These are phyloP conservation scores for Wickerhamomyces strasburgensis DNA, from an alignment of 805 yeast species.

Conservation along the genomic window DNA sequence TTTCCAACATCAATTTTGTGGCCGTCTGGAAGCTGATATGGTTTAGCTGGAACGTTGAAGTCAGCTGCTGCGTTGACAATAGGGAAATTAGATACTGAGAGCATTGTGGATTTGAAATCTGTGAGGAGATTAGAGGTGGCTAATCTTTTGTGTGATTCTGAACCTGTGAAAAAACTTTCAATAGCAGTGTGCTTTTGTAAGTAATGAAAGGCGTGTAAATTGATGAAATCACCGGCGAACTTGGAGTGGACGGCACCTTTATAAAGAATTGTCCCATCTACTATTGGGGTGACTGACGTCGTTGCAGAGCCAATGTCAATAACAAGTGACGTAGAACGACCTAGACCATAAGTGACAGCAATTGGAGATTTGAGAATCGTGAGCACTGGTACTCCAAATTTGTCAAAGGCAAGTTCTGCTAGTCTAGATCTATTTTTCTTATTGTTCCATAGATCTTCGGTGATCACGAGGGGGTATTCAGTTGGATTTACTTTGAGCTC, in stretches of 20 bases:
- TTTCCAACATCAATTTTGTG: conserved; percentile 41
- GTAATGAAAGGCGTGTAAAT: conserved; percentile 53
- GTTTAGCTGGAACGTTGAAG: conserved; percentile 31
- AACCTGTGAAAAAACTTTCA: conserved; percentile 23
- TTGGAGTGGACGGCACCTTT: conserved; percentile 63
- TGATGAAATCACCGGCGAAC: conserved; percentile 82
- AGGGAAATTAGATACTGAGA: conserved; percentile 35
- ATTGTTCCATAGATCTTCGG: conserved; percentile 69
- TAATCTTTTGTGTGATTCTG: conserved; percentile 34
- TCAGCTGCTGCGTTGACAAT: conserved; percentile 30
- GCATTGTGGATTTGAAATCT: conserved; percentile 43
- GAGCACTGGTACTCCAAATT: conserved; percentile 68
- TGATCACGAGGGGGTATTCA: conserved; percentile 62
- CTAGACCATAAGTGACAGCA: conserved; percentile 72
- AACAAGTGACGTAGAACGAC: conserved; percentile 72
- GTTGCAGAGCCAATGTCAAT: conserved; percentile 74
- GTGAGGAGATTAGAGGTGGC: conserved; percentile 37
- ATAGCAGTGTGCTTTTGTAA: conserved; percentile 30
- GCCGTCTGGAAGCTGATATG: conserved; percentile 60
- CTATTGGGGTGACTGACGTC: conserved; percentile 68
- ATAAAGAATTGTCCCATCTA: conserved; percentile 65
- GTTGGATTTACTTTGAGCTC: conserved; percentile 45
- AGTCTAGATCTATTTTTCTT: conserved; percentile 50
- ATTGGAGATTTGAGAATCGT: conserved; percentile 73
- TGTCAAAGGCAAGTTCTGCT: conserved; percentile 71